Percentiles rank a stretch among this genome's conserved stretches.
Conservation (phyloP, 305 asterid species). For the Petunia hybrid region DNA sequence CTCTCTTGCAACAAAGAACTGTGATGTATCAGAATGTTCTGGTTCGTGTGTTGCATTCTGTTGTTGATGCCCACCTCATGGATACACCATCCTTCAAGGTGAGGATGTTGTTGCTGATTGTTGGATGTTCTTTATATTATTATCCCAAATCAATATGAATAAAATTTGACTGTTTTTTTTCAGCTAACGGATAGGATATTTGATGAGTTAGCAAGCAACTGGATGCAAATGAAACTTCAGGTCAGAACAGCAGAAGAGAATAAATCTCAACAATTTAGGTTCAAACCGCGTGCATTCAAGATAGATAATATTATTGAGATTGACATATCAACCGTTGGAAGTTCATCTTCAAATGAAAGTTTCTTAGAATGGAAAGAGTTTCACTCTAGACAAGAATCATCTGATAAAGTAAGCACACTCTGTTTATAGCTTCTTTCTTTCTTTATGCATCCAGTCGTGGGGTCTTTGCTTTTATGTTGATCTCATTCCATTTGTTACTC, state of each 20-base stretch:
- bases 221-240: conserved; percentile 72
- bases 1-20: conserved; percentile 58
- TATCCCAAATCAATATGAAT: conserved; percentile 14
- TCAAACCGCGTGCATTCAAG: conserved; percentile 76
- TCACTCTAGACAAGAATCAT: conserved; percentile 59
- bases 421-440: not conserved
- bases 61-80: conserved; percentile 68
- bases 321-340: conserved; percentile 71
- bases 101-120: conserved; percentile 30
- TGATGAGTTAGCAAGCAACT: conserved; percentile 65
- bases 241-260: conserved; percentile 57
- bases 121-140: conserved; percentile 13
- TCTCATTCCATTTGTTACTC: conserved; percentile 18
- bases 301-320: conserved; percentile 75
- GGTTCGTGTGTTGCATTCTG: conserved; percentile 60
- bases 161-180: conserved; percentile 36
- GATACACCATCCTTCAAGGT: conserved; percentile 67
- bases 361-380: conserved; percentile 84
- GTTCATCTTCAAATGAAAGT: conserved; percentile 61
- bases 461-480: not conserved
- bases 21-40: conserved; percentile 70
- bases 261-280: conserved; percentile 65
- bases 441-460: conserved; percentile 8
- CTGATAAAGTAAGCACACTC: conserved; percentile 57
- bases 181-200: conserved; percentile 76